A percentile compares a stretch with the other conserved stretches of the same genome.
These are phyloP conservation scores for Xylaria sp. DNA, from an alignment of 2,329 filamentous ascomycete species.

Conservation along the genomic window DNA sequence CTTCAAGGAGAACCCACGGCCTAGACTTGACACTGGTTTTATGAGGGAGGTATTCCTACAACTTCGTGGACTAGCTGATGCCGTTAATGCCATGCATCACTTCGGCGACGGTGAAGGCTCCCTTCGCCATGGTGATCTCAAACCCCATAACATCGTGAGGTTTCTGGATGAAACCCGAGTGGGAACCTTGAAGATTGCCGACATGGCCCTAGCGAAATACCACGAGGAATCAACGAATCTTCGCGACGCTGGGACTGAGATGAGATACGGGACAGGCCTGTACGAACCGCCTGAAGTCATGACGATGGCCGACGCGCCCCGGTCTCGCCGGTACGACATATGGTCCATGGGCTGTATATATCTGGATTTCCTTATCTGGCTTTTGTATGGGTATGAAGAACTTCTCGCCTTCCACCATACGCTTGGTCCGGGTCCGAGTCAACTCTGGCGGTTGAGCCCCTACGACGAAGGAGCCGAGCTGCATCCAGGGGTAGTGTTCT, in stretches of 20 bases:
- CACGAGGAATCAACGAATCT: neutral
- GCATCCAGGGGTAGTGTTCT: neutral
- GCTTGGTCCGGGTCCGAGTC: neutral
- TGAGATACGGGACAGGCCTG: neutral
- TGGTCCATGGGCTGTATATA: constrained; percentile 15
- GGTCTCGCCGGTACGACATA: constrained; percentile 8
- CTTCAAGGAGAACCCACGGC: neutral
- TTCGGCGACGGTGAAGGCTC: neutral
- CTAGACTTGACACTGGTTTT: neutral
- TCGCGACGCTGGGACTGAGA: neutral
- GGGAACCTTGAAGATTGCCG: constrained; percentile 7
- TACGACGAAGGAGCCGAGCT: neutral
- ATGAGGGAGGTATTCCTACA: constrained; percentile 7
- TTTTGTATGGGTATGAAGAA: constrained; percentile 32
- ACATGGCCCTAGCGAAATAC: neutral
- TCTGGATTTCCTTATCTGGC: constrained; percentile 12
- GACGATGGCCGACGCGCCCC: neutral
- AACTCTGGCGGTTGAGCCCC: neutral
- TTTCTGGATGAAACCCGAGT: neutral
- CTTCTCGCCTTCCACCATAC: neutral
- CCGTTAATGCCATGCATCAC: neutral
- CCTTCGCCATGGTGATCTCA: neutral
- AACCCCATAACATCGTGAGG: constrained; percentile 9
- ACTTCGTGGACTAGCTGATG: constrained; percentile 6
- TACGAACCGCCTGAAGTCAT: constrained; percentile 14